These are phyloP conservation scores for Schizonepeta tenuifolia DNA, from an alignment of 257 asterid genomes.

Conservation along the genomic window DNA sequence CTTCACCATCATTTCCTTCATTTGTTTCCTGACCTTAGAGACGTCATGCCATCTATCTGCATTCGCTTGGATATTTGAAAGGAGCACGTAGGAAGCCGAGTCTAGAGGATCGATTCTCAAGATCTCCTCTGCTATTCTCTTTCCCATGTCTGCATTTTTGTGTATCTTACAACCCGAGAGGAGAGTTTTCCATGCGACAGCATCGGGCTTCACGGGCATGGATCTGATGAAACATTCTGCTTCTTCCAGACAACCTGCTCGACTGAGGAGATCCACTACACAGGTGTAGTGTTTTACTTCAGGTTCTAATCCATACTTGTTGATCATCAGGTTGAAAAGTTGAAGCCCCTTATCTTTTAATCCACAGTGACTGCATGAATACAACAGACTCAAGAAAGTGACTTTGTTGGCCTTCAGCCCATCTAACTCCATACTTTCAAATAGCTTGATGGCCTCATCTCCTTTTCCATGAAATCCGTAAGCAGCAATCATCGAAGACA, in stretches of 20 bases:
- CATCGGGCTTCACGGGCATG: constrained; percentile 70
- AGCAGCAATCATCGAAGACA: constrained; percentile 91
- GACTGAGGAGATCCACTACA: constrained; percentile 85
- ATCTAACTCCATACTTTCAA: constrained; percentile 59
- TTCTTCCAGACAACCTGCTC: constrained; percentile 79
- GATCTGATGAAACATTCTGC: constrained; percentile 75
- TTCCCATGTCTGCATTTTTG: constrained; percentile 70
- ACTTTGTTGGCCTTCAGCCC: constrained; percentile 61
- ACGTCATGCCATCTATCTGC: constrained; percentile 67
- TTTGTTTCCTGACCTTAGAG: constrained; percentile 60
- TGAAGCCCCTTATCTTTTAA: constrained; percentile 76
- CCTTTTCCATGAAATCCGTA: constrained; percentile 93
- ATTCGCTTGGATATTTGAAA: constrained; percentile 71
- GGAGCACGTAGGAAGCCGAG: constrained; percentile 80
- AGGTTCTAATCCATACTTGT: constrained; percentile 60
- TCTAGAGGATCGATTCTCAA: constrained; percentile 66
- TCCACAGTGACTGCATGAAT: constrained; percentile 89
- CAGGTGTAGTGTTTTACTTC: constrained; percentile 85
- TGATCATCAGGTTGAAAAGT: constrained; percentile 57
- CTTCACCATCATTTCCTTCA: constrained; percentile 69
- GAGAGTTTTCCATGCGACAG: constrained; percentile 77
- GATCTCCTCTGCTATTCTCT: constrained; percentile 60
- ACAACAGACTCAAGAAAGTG: constrained; percentile 83
- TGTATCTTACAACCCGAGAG: constrained; percentile 80
- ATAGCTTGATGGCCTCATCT: constrained; percentile 62